A percentile compares a stretch with the other conserved stretches of the same genome.
Evolutionary conservation across 805 yeast genomes (phyloP).

Genomic region (Ogataea parapolymorpha): DNA sequence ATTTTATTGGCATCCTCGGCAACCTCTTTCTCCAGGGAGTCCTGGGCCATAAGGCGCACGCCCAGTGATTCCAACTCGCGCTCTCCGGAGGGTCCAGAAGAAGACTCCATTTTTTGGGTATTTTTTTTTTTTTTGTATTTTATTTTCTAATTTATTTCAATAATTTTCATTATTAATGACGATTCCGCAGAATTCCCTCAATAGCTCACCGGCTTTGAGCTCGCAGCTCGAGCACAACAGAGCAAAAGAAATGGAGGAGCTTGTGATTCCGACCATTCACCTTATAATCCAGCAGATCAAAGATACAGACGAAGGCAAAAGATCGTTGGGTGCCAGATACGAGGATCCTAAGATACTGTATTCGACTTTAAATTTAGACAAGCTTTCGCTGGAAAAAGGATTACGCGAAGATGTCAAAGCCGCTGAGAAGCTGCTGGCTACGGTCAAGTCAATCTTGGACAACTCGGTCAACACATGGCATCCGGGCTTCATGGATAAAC

Average conservation of each 20-base stretch:
- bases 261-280: constrained; percentile 50
- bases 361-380: constrained; percentile 33
- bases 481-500: constrained; percentile 78
- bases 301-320: constrained; percentile 41
- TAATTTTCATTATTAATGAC: constrained; percentile 5
- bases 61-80: constrained; percentile 38
- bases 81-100: constrained; percentile 3
- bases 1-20: constrained; percentile 65
- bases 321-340: constrained; percentile 48
- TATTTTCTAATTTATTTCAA: background rate
- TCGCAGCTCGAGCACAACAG: constrained; percentile 47
- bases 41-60: constrained; percentile 72
- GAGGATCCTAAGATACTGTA: constrained; percentile 47
- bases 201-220: background rate
- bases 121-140: background rate
- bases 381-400: constrained; percentile 28
- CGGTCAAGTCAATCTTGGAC: constrained; percentile 54
- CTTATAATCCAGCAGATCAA: constrained; percentile 51
- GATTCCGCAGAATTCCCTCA: background rate
- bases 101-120: background rate
- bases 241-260: constrained; percentile 52
- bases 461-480: constrained; percentile 84
- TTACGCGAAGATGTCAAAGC: constrained; percentile 16
- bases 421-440: constrained; percentile 40
- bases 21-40: constrained; percentile 68